phyloP scores from a whole-genome alignment of 2,329 filamentous ascomycete species.

The Pleoardoris graminearum region DNA sequence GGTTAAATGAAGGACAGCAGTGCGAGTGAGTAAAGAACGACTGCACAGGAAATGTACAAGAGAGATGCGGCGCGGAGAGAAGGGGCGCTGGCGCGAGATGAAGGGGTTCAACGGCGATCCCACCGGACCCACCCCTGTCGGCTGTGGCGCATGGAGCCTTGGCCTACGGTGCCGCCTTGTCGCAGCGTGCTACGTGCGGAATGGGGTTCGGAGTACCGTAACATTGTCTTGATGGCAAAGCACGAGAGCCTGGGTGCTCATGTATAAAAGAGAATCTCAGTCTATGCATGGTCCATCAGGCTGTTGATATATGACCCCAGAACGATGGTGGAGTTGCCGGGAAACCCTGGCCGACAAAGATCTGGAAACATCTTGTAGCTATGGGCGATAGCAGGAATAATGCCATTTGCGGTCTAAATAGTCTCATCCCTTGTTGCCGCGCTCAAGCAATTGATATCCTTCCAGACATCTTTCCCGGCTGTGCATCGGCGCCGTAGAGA shows the following conservation, averaged over 20 bases:
- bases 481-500: background rate
- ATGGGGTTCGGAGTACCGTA: background rate
- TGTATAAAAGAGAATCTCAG: background rate
- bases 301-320: background rate
- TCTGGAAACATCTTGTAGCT: too few species aligned
- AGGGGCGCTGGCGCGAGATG: constrained; percentile 22
- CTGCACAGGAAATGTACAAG: constrained; percentile 28
- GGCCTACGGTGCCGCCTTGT: constrained; percentile 1
- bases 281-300: background rate
- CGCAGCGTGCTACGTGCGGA: background rate
- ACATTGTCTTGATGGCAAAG: background rate
- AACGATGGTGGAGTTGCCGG: background rate
- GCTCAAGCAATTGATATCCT: background rate
- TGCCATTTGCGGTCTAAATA: too few species aligned
- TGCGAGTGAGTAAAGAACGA: constrained; percentile 23
- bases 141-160: background rate
- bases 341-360: background rate
- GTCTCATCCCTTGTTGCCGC: background rate
- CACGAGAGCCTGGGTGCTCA: background rate
- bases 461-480: background rate
- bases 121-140: constrained; percentile 2
- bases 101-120: constrained; percentile 32
- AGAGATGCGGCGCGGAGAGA: constrained; percentile 15
- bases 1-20: constrained; percentile 15
- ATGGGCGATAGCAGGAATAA: too few species aligned